Percentiles rank a stretch among this genome's conserved stretches.
Evolutionary conservation across 345 rosid species (phyloP).

Genomic region (Atalantia buxifolia): DNA sequence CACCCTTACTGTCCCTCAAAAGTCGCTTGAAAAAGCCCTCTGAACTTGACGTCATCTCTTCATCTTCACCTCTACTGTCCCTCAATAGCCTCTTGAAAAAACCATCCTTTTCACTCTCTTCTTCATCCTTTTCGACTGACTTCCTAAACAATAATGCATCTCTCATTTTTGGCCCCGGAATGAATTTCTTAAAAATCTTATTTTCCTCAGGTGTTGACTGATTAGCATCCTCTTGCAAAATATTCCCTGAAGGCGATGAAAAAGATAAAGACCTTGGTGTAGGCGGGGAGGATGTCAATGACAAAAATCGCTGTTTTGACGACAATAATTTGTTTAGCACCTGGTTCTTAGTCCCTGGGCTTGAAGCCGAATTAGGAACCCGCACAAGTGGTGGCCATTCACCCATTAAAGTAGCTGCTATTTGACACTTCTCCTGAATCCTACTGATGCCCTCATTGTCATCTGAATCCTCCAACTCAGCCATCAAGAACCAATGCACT

Average conservation of each 20-base stretch:
- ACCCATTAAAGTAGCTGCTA: constrained; percentile 94
- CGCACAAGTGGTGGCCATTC: constrained; percentile 85
- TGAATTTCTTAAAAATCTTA: constrained; percentile 83
- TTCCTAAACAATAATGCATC: constrained; percentile 94
- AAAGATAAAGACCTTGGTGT: constrained; percentile 63
- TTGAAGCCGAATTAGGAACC: constrained; percentile 43
- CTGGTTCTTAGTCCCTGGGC: constrained; percentile 89
- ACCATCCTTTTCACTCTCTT: constrained; percentile 87
- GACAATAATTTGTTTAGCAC: constrained; percentile 77
- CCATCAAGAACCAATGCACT: constrained; percentile 98
- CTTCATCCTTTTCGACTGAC: constrained; percentile 88
- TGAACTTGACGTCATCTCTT: constrained; percentile 63
- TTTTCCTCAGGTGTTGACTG: constrained; percentile 70
- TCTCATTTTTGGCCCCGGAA: constrained; percentile 90
- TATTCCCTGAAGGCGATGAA: constrained; percentile 58
- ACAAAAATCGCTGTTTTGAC: constrained; percentile 84
- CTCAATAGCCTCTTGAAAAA: constrained; percentile 92
- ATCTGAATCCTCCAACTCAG: constrained; percentile 92
- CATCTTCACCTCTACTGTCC: constrained; percentile 75
- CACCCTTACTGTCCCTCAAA: constrained; percentile 63
- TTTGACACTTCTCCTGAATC: constrained; percentile 98
- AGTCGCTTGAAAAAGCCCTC: constrained; percentile 81
- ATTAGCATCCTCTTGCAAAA: constrained; percentile 62
- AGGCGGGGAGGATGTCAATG: constrained; percentile 79
- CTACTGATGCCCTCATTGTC: constrained; percentile 95